These are phyloP conservation scores for Marasmius sp. DNA, from an alignment of 1,284 basidiomycete species.

Conservation along the genomic window DNA sequence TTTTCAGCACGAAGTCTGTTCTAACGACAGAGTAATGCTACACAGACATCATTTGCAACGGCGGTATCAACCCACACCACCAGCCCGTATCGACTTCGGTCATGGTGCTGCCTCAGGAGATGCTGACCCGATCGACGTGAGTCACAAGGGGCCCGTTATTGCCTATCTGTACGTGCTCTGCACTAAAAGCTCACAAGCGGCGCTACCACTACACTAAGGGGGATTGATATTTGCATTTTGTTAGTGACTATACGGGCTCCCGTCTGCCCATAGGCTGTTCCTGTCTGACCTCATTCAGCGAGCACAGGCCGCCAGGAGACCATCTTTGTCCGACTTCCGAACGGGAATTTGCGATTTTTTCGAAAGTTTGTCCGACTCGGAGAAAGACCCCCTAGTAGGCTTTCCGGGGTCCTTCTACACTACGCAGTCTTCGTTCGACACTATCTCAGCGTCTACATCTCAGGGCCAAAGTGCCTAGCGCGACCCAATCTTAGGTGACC, in stretches of 20 bases:
- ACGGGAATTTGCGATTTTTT: too few species aligned
- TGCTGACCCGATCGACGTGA: constrained; percentile 51
- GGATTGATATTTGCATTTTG: too few species aligned
- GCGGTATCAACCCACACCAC: constrained; percentile 60
- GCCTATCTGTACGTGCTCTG: constrained; percentile 45
- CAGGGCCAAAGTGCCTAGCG: constrained; percentile 35
- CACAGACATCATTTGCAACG: constrained; percentile 54
- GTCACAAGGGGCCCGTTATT: constrained; percentile 55
- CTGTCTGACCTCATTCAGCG: too few species aligned
- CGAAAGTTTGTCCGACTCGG: too few species aligned
- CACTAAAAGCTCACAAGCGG: too few species aligned
- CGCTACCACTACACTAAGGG: too few species aligned
- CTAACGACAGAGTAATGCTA: background rate
- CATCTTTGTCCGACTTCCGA: too few species aligned
- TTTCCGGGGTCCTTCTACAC: too few species aligned
- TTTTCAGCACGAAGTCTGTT: background rate
- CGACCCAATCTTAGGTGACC: constrained; percentile 45
- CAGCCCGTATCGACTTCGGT: constrained; percentile 48
- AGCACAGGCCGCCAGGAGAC: too few species aligned
- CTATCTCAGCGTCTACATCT: background rate
- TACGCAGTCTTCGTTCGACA: background rate
- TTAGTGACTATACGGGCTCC: too few species aligned
- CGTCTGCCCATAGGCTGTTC: too few species aligned
- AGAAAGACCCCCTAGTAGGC: too few species aligned
- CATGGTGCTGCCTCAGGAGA: constrained; percentile 49